Percentiles rank a stretch among this genome's conserved stretches.
These are phyloP conservation scores for Canavalia ensiformis DNA, from an alignment of 306 rosid genomes.

Conservation along the genomic window DNA sequence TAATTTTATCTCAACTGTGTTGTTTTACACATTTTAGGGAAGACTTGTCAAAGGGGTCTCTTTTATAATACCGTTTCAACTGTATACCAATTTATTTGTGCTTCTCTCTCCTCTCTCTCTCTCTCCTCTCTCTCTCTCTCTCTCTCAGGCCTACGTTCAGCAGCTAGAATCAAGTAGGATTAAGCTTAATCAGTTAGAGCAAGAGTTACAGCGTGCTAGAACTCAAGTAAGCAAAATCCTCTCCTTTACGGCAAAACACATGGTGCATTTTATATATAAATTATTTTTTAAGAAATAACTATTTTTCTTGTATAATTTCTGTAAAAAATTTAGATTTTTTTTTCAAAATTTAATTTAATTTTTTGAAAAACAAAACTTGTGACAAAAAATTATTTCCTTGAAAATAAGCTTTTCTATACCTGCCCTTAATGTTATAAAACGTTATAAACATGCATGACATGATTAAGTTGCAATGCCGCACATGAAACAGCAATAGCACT, in stretches of 20 bases:
- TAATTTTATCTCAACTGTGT: constrained; percentile 6
- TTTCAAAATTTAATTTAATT: too few species aligned
- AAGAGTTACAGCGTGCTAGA: constrained; percentile 88
- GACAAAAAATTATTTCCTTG: not conserved
- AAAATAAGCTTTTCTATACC: not conserved
- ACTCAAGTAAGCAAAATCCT: constrained; percentile 66
- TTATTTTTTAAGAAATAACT: not conserved
- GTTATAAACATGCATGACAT: constrained; percentile 26
- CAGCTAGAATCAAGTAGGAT: constrained; percentile 95
- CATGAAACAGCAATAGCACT: not conserved
- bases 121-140: not conserved
- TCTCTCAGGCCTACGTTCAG: constrained; percentile 89
- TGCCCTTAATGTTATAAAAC: not conserved
- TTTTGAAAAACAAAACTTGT: not conserved
- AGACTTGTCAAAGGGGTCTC: constrained; percentile 17
- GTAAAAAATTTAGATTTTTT: too few species aligned
- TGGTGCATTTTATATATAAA: constrained; percentile 1
- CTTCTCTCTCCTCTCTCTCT: not conserved
- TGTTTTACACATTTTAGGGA: constrained; percentile 48
- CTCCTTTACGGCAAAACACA: not conserved
- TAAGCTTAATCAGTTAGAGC: constrained; percentile 94
- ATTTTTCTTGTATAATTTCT: too few species aligned
- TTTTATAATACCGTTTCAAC: not conserved
- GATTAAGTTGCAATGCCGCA: not conserved
- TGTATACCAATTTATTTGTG: not conserved